These are phyloP conservation scores for Tulasnella sp. DNA, from an alignment of 768 basidiomycete species.

Conservation along the genomic window DNA sequence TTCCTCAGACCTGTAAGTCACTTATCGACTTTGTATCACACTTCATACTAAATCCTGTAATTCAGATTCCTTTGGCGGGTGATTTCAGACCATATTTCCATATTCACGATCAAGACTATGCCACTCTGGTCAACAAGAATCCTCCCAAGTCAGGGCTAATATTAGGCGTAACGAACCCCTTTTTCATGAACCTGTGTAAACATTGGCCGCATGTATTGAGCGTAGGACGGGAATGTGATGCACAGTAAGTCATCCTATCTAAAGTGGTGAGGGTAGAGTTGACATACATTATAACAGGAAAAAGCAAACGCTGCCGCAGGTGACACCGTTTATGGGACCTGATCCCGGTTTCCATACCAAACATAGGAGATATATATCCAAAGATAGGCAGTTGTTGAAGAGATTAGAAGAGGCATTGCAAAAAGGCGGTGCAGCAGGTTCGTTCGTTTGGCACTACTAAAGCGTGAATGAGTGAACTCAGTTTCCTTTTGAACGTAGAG, in stretches of 20 bases:
- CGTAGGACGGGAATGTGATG: slow-evolving; percentile 35
- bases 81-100: slow-evolving; percentile 94
- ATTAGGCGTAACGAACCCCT: slow-evolving; percentile 80
- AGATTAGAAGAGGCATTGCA: slow-evolving; percentile 46
- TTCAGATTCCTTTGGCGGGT: slow-evolving; percentile 63
- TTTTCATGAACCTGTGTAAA: slow-evolving; percentile 61
- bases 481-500: slow-evolving; percentile 14
- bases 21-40: background rate
- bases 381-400: slow-evolving; percentile 64
- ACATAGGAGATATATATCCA: slow-evolving; percentile 73
- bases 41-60: background rate
- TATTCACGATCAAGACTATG: slow-evolving; percentile 83
- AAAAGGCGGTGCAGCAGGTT: slow-evolving; percentile 26
- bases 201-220: slow-evolving; percentile 77
- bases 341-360: slow-evolving; percentile 21
- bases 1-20: slow-evolving; percentile 61
- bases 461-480: background rate
- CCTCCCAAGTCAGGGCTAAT: slow-evolving; percentile 66
- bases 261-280: background rate
- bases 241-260: background rate
- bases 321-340: slow-evolving; percentile 17
- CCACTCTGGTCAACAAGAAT: slow-evolving; percentile 61
- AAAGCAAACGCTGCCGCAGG: slow-evolving; percentile 1
- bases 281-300: background rate
- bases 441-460: slow-evolving; percentile 10